Percentiles rank a stretch among this genome's conserved stretches.
Evolutionary conservation across 2,329 filamentous ascomycete species (phyloP).

Genomic region (Neonectria neomacrospora): DNA sequence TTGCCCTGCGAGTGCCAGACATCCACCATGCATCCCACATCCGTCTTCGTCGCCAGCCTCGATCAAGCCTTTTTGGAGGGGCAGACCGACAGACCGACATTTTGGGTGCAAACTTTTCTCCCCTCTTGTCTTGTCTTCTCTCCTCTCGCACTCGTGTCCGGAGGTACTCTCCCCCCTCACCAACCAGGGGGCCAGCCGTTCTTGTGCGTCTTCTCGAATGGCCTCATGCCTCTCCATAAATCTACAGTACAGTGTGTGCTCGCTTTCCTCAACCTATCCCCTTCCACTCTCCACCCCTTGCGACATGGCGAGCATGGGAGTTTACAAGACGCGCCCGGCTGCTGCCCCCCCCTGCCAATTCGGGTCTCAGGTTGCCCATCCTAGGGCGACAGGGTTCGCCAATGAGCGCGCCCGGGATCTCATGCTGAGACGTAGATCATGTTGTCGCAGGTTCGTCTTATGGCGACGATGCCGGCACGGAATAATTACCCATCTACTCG

Average conservation of each 20-base stretch:
- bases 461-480: constrained; percentile 19
- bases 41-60: constrained; percentile 15
- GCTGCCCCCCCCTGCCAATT: constrained; percentile 32
- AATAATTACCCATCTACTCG: constrained; percentile 23
- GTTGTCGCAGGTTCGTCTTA: constrained; percentile 43
- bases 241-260: constrained; percentile 23
- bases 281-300: constrained; percentile 27
- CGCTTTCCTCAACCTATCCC: constrained; percentile 14
- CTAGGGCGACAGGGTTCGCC: constrained; percentile 27
- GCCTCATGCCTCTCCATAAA: constrained; percentile 6
- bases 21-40: constrained; percentile 24
- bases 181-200: neutral
- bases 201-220: constrained; percentile 13
- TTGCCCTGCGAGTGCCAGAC: constrained; percentile 34
- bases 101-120: constrained; percentile 29
- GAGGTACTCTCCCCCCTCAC: neutral
- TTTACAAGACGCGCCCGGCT: constrained; percentile 37
- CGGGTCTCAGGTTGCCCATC: constrained; percentile 42
- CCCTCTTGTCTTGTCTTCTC: neutral
- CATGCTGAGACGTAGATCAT: constrained; percentile 36
- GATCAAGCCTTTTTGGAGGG: constrained; percentile 26
- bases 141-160: constrained; percentile 1
- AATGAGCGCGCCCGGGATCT: constrained; percentile 30
- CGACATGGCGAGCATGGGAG: constrained; percentile 36
- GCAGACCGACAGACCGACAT: constrained; percentile 39